phyloP scores from a whole-genome alignment of 2,329 filamentous ascomycete genomes.

The Apiospora pterosperma region DNA sequence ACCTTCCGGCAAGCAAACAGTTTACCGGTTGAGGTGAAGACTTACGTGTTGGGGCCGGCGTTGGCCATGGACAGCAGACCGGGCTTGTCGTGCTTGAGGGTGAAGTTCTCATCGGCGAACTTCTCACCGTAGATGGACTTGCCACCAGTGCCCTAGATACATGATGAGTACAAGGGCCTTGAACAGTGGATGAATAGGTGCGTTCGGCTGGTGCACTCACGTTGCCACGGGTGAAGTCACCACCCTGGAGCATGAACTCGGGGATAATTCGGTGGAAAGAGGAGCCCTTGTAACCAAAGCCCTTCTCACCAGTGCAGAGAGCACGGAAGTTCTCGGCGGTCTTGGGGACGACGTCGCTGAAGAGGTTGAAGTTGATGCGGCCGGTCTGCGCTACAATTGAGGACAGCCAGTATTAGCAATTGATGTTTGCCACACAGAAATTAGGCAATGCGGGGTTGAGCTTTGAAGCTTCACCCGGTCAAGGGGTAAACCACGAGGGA shows the following conservation, averaged over 20 bases:
- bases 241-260: constrained; percentile 92
- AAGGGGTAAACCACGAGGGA: background rate
- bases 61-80: constrained; percentile 94
- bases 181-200: background rate
- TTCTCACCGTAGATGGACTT: constrained; percentile 95
- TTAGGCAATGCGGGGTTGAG: constrained; percentile 5
- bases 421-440: constrained; percentile 16
- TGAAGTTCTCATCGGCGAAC: constrained; percentile 93
- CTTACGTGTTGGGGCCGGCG: constrained; percentile 87
- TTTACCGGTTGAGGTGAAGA: background rate
- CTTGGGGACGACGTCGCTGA: constrained; percentile 81
- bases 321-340: constrained; percentile 81
- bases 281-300: constrained; percentile 79
- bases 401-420: constrained; percentile 3
- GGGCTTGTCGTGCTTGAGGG: constrained; percentile 66
- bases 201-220: constrained; percentile 50
- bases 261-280: constrained; percentile 92
- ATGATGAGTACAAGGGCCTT: background rate
- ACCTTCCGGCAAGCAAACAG: background rate
- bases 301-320: constrained; percentile 78
- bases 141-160: constrained; percentile 74
- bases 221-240: constrained; percentile 91
- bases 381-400: constrained; percentile 60
- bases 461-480: background rate
- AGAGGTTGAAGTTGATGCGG: constrained; percentile 88